Conservation (phyloP, 2,329 filamentous ascomycete species). For the Colletotrichum graminicola region DNA sequence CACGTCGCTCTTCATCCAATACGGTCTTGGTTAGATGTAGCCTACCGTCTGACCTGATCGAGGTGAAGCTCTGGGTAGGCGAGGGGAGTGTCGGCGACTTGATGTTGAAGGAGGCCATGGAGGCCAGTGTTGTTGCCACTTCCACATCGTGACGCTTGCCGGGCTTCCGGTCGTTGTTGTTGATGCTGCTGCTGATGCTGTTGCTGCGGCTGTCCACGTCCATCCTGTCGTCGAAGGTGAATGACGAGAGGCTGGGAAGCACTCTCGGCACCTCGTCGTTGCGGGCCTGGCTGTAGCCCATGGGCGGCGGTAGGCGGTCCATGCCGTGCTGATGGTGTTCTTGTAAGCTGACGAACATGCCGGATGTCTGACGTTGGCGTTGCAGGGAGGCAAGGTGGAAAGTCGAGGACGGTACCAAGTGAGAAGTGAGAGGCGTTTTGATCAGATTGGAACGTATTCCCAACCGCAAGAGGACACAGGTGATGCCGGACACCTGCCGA, state of each 20-base stretch:
- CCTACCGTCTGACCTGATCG: slow-evolving; percentile 35
- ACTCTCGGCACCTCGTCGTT: slow-evolving; percentile 31
- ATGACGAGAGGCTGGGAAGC: slow-evolving; percentile 36
- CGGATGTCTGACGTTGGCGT: slow-evolving; percentile 21
- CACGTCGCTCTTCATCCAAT: not conserved
- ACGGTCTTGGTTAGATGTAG: not conserved
- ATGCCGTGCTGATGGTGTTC: slow-evolving; percentile 32
- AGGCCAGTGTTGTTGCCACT: slow-evolving; percentile 37
- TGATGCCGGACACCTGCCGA: slow-evolving; percentile 9
- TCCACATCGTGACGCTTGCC: slow-evolving; percentile 38
- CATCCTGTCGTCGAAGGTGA: slow-evolving; percentile 38
- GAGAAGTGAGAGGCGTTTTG: not conserved
- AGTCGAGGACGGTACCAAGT: not conserved
- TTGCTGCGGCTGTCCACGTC: slow-evolving; percentile 20
- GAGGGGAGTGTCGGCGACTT: slow-evolving; percentile 37
- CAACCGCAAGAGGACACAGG: not conserved
- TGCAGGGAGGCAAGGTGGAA: not conserved
- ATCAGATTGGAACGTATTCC: slow-evolving; percentile 7
- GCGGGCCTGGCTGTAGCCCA: slow-evolving; percentile 23
- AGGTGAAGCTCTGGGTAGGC: slow-evolving; percentile 38
- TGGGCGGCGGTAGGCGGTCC: slow-evolving; percentile 33
- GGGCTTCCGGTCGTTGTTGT: slow-evolving; percentile 25
- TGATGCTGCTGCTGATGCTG: not conserved
- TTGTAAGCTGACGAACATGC: slow-evolving; percentile 39
- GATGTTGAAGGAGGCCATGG: slow-evolving; percentile 41